Evolutionary conservation across 352 stramenopile species (phyloP).

Genomic region (Globisporangium cystogenes): DNA sequence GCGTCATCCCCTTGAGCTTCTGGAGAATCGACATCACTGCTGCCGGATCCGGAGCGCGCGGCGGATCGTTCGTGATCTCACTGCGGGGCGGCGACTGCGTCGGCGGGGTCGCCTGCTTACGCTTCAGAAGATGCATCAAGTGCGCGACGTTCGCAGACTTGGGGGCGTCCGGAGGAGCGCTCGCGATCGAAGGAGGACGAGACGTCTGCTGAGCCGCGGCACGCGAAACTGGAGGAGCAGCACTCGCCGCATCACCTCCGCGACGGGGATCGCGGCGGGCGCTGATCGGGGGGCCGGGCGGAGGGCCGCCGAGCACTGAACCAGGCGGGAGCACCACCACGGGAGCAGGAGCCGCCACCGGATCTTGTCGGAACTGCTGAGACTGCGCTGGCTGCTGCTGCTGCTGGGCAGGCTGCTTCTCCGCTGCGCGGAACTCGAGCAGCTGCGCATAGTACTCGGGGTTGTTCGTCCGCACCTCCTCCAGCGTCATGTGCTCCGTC

Average conservation of each 20-base stretch:
- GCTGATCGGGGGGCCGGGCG: constrained; percentile 1
- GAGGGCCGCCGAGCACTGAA: constrained; percentile 4
- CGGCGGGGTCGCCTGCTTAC: constrained; percentile 38
- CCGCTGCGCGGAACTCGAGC: constrained; percentile 48
- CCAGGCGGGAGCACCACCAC: constrained; percentile 3
- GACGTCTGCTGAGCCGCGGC: neutral
- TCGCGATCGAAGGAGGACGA: neutral
- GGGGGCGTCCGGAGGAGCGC: neutral
- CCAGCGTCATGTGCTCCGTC: constrained; percentile 79
- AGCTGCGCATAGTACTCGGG: constrained; percentile 81
- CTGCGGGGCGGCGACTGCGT: constrained; percentile 13
- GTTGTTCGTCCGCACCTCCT: constrained; percentile 85
- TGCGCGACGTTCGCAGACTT: constrained; percentile 76
- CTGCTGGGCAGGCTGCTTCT: constrained; percentile 11
- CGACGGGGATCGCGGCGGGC: neutral
- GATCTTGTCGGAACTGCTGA: neutral
- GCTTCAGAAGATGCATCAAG: constrained; percentile 79
- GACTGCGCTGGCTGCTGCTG: neutral
- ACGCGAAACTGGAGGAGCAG: neutral
- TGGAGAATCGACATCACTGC: constrained; percentile 85
- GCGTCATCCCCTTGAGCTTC: constrained; percentile 65
- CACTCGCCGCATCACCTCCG: neutral
- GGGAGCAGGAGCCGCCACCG: neutral
- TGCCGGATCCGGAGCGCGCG: constrained; percentile 46
- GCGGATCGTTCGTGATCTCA: constrained; percentile 59